Conservation (phyloP, 164 flowering plant species). For the Dillenia suffruticosa region DNA sequence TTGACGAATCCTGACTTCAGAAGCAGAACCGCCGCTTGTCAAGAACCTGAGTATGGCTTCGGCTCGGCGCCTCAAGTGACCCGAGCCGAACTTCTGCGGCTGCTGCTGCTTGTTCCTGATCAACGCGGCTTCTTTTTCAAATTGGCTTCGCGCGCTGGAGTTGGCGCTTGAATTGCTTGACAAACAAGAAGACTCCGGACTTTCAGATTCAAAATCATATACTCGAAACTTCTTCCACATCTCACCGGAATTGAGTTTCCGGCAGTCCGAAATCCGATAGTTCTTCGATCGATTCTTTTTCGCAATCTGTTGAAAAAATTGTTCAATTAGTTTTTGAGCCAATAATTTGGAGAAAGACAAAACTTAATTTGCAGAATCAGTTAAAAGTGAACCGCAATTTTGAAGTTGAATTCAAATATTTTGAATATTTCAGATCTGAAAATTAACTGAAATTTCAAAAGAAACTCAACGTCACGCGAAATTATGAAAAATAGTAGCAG, state of each 20-base stretch:
- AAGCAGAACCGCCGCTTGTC: conserved; percentile 32
- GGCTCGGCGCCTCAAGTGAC: conserved; percentile 46
- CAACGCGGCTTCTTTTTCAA: not conserved
- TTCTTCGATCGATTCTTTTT: conserved; percentile 37
- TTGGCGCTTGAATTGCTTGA: conserved; percentile 38
- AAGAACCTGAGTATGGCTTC: conserved; percentile 58
- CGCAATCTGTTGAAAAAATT: conserved; percentile 24
- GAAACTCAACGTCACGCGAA: too few relatives aligned
- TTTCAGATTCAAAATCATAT: conserved; percentile 2
- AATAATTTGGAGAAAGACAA: too few relatives aligned
- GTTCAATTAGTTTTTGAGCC: too few relatives aligned
- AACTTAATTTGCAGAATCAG: too few relatives aligned
- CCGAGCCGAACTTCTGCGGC: conserved; percentile 17
- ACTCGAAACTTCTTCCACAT: conserved; percentile 5
- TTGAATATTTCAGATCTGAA: too few relatives aligned
- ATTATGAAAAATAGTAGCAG: too few relatives aligned
- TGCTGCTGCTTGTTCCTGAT: conserved; percentile 1
- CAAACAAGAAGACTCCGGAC: conserved; percentile 22
- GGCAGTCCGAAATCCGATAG: conserved; percentile 12
- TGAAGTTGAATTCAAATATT: too few relatives aligned
- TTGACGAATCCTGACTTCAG: conserved; percentile 63
- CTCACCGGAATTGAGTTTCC: conserved; percentile 6
- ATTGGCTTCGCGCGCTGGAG: conserved; percentile 25
- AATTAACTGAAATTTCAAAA: too few relatives aligned
- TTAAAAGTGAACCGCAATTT: too few relatives aligned